Percentiles rank a stretch among this genome's conserved stretches.
These are phyloP conservation scores for Erodium maritimum DNA, from an alignment of 345 rosid genomes.

Conservation along the genomic window DNA sequence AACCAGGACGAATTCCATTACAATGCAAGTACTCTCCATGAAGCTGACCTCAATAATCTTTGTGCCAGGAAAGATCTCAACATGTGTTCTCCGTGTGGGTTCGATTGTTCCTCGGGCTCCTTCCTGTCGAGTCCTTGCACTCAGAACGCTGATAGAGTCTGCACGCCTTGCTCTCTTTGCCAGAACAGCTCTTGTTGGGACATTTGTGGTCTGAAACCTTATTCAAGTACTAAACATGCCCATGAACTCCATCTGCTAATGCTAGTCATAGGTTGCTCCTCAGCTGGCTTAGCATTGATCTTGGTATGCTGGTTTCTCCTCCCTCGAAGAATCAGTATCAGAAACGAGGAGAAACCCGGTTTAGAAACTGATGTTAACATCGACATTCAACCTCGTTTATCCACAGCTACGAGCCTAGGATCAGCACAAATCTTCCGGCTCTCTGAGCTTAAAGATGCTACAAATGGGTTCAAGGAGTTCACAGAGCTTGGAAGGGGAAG, in stretches of 20 bases:
- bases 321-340: constrained; percentile 23
- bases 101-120: constrained; percentile 60
- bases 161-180: constrained; percentile 84
- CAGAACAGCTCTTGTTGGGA: constrained; percentile 77
- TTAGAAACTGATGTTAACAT: constrained; percentile 29
- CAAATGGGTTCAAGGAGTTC: constrained; percentile 91
- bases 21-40: constrained; percentile 74
- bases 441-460: constrained; percentile 78
- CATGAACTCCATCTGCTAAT: constrained; percentile 28
- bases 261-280: constrained; percentile 36
- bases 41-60: constrained; percentile 59
- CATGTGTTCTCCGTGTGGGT: constrained; percentile 67
- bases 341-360: no score
- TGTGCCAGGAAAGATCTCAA: constrained; percentile 53
- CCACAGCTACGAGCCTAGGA: constrained; percentile 40
- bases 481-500: constrained; percentile 86
- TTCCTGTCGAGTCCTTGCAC: constrained; percentile 76
- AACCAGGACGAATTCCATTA: constrained; percentile 44
- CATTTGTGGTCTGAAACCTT: constrained; percentile 40
- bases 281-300: constrained; percentile 30
- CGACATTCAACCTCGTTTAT: no score
- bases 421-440: constrained; percentile 71
- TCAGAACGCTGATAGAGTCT: constrained; percentile 51
- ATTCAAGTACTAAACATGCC: constrained; percentile 24
- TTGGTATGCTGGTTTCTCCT: constrained; percentile 37